Base-by-base conservation (phyloP, 164 flowering plant genomes). In the Vitis rotundifolia region DNA sequence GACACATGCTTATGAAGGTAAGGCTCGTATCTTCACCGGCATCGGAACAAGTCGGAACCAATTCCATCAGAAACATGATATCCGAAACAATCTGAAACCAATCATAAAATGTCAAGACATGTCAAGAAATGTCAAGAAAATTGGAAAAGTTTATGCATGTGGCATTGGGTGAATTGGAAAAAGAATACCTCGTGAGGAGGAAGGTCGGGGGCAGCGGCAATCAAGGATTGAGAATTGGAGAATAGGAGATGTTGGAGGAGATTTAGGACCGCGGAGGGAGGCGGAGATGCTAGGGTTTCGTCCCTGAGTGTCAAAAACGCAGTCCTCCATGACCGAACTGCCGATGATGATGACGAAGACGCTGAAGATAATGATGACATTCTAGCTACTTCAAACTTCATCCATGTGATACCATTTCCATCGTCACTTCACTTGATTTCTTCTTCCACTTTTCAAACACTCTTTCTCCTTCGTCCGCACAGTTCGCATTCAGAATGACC, bases 221-320 rank as follows among this genome's bases (percentile, higher is more conserved):
- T 19, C 56, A 91, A 64, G 48, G 81, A 47, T 49, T 78, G 60
- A 19, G 84, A 71, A n/a, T 91, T 89, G 48, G 89, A 82, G 81
- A 89, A 85, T 19, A 90, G 59, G 78, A 84, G 82, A 16, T 63
- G 59, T 69, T 86, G 82, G 66, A 91, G 88, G 64, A 89, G 86
- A 16, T 73, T 62, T 26, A 64, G 60, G 29, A 87, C 68, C 3
- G 86, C 75, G 4, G 80, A 28, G 15, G 61, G 73, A 10, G 85
- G 68, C 1, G 88, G 85, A 63, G 79, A 69, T 11, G 85, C 75
- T 44, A 76, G 80, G 71, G 87, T 84, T 80, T 91, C 97, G 80
- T 94, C 99, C 49, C 99, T 78, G 48, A 94, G 80, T 1, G 95
- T 88, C n/a, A 92, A 79, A 72, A 94, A 92, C 18, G 93, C 89